A percentile compares a stretch with the other conserved stretches of the same genome.
Evolutionary conservation across 345 rosid species (phyloP).

Genomic region (Pistacia integerrima): DNA sequence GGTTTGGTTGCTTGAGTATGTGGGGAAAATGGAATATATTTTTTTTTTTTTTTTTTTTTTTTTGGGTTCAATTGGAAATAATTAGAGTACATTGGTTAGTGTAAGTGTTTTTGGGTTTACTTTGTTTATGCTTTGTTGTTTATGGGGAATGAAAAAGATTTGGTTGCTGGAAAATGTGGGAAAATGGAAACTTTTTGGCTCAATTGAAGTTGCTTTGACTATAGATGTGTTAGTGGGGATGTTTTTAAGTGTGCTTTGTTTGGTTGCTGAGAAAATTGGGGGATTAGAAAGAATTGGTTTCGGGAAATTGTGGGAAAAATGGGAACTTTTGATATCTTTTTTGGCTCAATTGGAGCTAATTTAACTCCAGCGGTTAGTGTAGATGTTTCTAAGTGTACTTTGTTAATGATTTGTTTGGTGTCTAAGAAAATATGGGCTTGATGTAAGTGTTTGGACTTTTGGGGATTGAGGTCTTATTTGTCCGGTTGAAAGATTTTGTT

Average conservation of each 20-base stretch:
- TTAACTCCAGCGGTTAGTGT: no score
- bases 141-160: neutral
- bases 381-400: no score
- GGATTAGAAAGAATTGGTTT: neutral
- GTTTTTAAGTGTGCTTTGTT: neutral
- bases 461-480: no score
- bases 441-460: no score
- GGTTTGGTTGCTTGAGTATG: constrained; percentile 13
- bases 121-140: neutral
- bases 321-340: neutral
- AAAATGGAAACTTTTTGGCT: neutral
- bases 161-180: constrained; percentile 9
- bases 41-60: neutral
- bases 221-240: no score
- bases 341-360: neutral
- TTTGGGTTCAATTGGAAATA: neutral
- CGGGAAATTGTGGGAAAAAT: neutral
- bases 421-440: no score
- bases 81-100: no score
- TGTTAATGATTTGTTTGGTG: no score
- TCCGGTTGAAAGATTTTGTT: no score
- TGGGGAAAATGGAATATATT: neutral
- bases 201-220: neutral
- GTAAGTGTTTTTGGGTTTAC: neutral
- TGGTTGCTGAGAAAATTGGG: constrained; percentile 8